Conservation (phyloP, 2,329 filamentous ascomycete genomes). For the Coniochaeta pulveracea region DNA sequence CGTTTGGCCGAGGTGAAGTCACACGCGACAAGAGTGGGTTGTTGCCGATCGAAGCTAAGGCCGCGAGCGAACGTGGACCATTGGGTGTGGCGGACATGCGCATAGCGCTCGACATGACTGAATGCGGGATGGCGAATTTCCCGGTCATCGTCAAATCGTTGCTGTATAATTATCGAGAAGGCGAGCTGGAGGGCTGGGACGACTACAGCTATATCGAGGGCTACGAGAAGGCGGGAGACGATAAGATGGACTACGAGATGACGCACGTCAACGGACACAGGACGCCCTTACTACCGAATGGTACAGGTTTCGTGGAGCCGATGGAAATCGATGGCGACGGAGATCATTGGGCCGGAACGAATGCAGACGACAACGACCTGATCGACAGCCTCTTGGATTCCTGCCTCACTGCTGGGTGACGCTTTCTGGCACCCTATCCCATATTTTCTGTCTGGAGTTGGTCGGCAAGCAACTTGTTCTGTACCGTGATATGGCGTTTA, state of each 20-base stretch:
- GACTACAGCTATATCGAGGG: constrained; percentile 44
- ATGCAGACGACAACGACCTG: constrained; percentile 34
- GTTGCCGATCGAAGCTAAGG: constrained; percentile 70
- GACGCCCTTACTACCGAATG: constrained; percentile 28
- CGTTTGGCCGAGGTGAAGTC: constrained; percentile 61
- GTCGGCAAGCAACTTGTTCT: too few species aligned
- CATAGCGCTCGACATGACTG: constrained; percentile 63
- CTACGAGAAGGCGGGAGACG: constrained; percentile 13
- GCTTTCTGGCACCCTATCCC: too few species aligned
- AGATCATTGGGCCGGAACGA: constrained; percentile 51
- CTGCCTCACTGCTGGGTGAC: constrained; percentile 33
- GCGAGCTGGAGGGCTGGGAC: constrained; percentile 58
- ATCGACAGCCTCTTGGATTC: constrained; percentile 48
- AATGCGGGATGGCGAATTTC: constrained; percentile 66
- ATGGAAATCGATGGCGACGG: constrained; percentile 52
- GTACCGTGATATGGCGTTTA: too few species aligned
- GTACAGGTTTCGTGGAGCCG: constrained; percentile 32
- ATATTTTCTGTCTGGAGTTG: too few species aligned
- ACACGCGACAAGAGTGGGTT: constrained; percentile 65
- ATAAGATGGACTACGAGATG: constrained; percentile 19
- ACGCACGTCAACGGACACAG: constrained; percentile 23
- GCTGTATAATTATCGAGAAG: constrained; percentile 60
- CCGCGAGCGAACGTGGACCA: constrained; percentile 58
- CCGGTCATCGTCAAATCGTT: constrained; percentile 64
- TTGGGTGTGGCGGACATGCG: constrained; percentile 70